Base-by-base conservation (phyloP, 208 protist species). In the Leishmania major region DNA sequence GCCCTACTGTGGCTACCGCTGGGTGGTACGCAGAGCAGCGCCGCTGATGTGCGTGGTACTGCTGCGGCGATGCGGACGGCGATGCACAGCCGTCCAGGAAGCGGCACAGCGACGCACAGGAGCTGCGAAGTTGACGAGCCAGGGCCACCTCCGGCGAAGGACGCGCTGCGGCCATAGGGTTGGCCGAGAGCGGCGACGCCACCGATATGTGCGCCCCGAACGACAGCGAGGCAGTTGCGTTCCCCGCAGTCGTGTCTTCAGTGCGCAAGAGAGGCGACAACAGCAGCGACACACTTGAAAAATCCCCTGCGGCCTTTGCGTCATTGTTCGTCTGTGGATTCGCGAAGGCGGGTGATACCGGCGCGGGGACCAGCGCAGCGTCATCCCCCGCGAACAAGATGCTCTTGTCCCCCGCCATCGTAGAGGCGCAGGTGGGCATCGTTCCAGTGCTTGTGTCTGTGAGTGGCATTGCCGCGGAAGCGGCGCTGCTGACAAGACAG, bases 121-220 rank as follows among this genome's bases (percentile, higher is more conserved):
- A 57, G 19, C 37, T 47, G 45, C 31, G 60, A 59, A 80, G 40
- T 59, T 80, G 77, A 45, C 47, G 62, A 51, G 64, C 15, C 25
- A 80, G 49, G 43, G 77, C 64, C n/a, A 28, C 77, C 64, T 72
- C 77, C 17, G 77, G 77, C n/a, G 77, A 72, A 51, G 47, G 49
- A 43, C 0, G 25, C 22, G 40, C 55, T 28, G 75, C 19, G 0
- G 35, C 3, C 37, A 35, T 19, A 1, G 57, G 10, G 8, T 15
- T 49, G 7, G 19, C 17, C 35, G 31, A 17, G n/a, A 25, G 37
- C 55, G 55, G 55, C 53, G 74, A 31, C 74, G 55, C n/a, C 74
- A 66, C 17, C n/a, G 49, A 22, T 28, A 28, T 59, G 47, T 47
- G 17, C 49, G 49, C 49, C 71, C 71, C 43, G 28, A n/a, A 22